Evolutionary conservation across 2,329 filamentous ascomycete genomes (phyloP), one percentile per base, ranked within the genome.

Genomic region (Penicillium glabrum): DNA sequence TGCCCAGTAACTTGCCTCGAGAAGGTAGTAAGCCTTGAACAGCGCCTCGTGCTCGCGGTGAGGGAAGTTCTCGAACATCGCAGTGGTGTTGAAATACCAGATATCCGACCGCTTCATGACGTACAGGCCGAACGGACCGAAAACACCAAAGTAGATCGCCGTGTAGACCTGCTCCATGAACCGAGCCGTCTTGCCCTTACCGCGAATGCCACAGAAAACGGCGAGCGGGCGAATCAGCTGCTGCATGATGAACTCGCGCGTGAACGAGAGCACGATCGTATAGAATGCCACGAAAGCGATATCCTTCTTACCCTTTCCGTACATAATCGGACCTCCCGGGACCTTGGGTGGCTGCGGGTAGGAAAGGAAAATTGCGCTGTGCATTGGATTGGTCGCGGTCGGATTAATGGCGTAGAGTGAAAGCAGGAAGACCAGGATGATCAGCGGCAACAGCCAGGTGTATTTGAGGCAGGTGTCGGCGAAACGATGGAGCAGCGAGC

Each of bases 81-180:
- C 91, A 27, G 80, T 81, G 2, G 90, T 95, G 78, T 96, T 93
- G 83, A 96, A 97, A 76, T 96, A 97, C 93, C 92, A 97, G 43
- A 97, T 86, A 8, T 92, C 88, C n/a, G 91, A 93, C 61, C 85
- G 83, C 69, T 84, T 89, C 93, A 98, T 97, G 72, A 97, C 90
- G 72, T 89, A 97, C 68, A 97, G 75, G 53, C 93, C 93, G 54
- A 87, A 88, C 1, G 92, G 92, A 1, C 91, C 91, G 56, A 96
- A 87, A 56, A 95, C 73, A 45, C 77, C 86, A 75, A 96, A 96
- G 82, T 98, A 97, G 53, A 96, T 80, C 26, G 92, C 93, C 1
- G 93, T 96, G 77, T 98, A 98, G 70, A 89, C 86, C 77, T 98
- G 93, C 76, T 98, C 93, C 90, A 96, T 95, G 82, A 96, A 97